phyloP scores from a whole-genome alignment of 257 asterid species.

The Solanum lignicaule region DNA sequence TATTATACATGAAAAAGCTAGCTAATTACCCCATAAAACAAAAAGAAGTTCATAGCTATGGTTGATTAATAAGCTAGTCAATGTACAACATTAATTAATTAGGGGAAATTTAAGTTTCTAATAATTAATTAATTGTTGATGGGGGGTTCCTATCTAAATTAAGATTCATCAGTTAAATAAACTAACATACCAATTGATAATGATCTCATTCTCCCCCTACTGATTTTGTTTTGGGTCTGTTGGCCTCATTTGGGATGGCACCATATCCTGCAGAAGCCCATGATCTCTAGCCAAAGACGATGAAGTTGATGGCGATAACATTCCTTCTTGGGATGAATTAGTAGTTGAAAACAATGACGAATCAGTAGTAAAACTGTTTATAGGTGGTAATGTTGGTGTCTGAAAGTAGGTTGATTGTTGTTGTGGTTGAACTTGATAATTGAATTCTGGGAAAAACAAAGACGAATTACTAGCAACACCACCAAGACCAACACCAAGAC shows the following conservation, averaged over 20 bases:
- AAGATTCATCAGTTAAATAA: slow-evolving; percentile 2
- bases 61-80: neutral
- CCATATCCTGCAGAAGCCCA: slow-evolving; percentile 82
- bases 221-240: slow-evolving; percentile 9
- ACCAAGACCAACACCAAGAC: neutral
- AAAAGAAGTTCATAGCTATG: neutral
- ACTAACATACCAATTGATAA: slow-evolving; percentile 8
- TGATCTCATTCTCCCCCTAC: neutral
- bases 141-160: slow-evolving; percentile 23
- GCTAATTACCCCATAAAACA: neutral
- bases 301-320: slow-evolving; percentile 24
- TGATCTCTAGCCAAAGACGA: slow-evolving; percentile 38
- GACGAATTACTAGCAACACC: slow-evolving; percentile 4
- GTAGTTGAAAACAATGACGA: neutral
- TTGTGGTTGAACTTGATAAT: neutral
- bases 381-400: slow-evolving; percentile 8
- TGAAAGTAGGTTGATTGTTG: slow-evolving; percentile 31
- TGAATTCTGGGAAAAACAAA: slow-evolving; percentile 4
- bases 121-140: neutral
- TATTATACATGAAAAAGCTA: neutral
- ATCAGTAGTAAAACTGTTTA: neutral
- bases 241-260: slow-evolving; percentile 26
- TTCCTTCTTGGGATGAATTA: slow-evolving; percentile 21
- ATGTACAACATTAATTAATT: slow-evolving; percentile 3
- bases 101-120: neutral